Evolutionary conservation across 2,329 filamentous ascomycete species (phyloP).

Genomic region (Eutypa lata): DNA sequence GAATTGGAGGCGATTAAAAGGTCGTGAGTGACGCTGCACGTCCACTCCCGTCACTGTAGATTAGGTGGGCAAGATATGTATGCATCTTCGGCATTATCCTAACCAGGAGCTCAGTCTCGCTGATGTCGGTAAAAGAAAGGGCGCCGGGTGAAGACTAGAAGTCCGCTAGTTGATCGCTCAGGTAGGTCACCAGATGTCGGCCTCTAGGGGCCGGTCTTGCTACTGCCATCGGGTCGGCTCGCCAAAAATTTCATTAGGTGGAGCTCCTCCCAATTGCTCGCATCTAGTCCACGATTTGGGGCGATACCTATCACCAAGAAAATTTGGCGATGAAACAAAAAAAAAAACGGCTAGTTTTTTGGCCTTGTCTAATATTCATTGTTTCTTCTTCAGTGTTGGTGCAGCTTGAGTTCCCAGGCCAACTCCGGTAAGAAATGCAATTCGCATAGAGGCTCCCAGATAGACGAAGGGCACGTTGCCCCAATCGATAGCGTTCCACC

Average conservation of each 20-base stretch:
- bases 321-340: neutral
- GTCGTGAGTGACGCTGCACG: too few relatives aligned
- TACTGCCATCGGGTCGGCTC: neutral
- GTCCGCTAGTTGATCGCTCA: neutral
- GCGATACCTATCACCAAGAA: too few relatives aligned
- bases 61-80: too few relatives aligned
- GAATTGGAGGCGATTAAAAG: too few relatives aligned
- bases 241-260: neutral
- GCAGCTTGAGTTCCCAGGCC: slow-evolving; percentile 38
- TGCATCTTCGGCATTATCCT: neutral
- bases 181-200: neutral
- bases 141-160: neutral
- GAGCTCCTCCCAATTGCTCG: neutral
- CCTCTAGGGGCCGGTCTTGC: neutral
- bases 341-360: neutral
- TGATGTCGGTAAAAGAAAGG: neutral
- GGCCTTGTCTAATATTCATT: slow-evolving; percentile 10
- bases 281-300: neutral
- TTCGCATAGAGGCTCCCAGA: slow-evolving; percentile 56
- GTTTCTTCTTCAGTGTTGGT: slow-evolving; percentile 15
- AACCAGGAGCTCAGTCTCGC: neutral
- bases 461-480: slow-evolving; percentile 72
- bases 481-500: slow-evolving; percentile 67
- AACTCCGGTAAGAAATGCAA: slow-evolving; percentile 57
- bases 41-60: too few relatives aligned